Percentiles rank a stretch among this genome's conserved stretches.
phyloP scores from a whole-genome alignment of 768 basidiomycete genomes.

The Suillus discolor region DNA sequence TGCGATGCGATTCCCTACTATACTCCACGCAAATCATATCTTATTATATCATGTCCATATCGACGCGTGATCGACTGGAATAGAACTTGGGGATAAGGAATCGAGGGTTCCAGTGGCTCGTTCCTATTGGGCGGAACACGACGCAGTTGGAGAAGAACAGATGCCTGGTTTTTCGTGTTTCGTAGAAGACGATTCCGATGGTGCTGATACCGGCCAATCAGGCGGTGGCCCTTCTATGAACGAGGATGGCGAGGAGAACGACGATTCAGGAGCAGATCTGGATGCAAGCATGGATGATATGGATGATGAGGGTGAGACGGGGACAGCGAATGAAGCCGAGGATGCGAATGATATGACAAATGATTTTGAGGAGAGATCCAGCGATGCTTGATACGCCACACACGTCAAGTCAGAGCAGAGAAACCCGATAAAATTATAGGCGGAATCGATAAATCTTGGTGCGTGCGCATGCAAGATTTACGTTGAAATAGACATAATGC shows the following conservation, averaged over 20 bases:
- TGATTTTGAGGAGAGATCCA: background rate
- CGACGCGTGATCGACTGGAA: background rate
- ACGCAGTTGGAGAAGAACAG: constrained; percentile 83
- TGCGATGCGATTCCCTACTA: background rate
- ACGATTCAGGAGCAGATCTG: constrained; percentile 40
- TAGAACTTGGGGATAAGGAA: constrained; percentile 65
- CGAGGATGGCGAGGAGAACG: constrained; percentile 37
- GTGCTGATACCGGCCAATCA: constrained; percentile 33
- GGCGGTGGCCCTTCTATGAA: constrained; percentile 32
- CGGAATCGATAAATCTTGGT: constrained; percentile 9
- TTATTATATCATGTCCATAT: background rate
- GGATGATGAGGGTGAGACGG: constrained; percentile 33
- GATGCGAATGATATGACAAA: background rate
- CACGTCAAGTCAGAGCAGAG: background rate
- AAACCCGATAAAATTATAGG: background rate
- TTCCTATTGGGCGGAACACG: constrained; percentile 71
- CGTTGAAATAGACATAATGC: constrained; percentile 10
- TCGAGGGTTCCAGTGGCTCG: constrained; percentile 67
- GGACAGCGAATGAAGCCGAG: background rate
- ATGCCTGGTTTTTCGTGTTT: constrained; percentile 39
- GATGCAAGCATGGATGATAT: constrained; percentile 44
- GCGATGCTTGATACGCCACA: background rate
- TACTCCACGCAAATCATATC: background rate
- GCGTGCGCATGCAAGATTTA: constrained; percentile 6
- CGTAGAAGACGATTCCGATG: constrained; percentile 36